These are phyloP conservation scores for Gryganskiella cystojenkinii DNA, from an alignment of 192 early-diverging fungal species.

Conservation along the genomic window DNA sequence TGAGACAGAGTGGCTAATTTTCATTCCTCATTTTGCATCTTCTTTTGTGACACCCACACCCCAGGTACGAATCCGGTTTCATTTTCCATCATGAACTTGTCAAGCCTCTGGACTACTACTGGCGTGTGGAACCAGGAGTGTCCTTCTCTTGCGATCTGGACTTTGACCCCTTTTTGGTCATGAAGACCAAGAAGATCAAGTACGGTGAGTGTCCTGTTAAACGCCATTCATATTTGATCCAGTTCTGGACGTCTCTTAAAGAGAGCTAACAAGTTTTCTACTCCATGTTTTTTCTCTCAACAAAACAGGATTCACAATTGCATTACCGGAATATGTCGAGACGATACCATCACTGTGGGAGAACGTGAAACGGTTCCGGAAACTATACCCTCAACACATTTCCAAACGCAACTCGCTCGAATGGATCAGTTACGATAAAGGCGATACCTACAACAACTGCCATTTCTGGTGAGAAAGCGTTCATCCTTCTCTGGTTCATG, in stretches of 20 bases:
- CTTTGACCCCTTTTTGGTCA: constrained; percentile 83
- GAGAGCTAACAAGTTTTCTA: background rate
- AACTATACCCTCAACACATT: constrained; percentile 62
- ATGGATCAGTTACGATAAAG: constrained; percentile 67
- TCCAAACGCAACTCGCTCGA: constrained; percentile 64
- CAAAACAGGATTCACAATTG: constrained; percentile 65
- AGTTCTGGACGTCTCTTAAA: too few species aligned
- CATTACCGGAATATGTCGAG: constrained; percentile 67
- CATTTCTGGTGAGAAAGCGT: constrained; percentile 68
- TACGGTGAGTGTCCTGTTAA: too few species aligned
- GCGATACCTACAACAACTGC: constrained; percentile 70
- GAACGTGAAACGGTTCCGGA: constrained; percentile 64
- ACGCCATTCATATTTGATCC: too few species aligned
- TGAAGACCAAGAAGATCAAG: constrained; percentile 76
- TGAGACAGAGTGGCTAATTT: background rate
- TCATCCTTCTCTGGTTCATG: constrained; percentile 5
- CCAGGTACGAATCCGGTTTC: constrained; percentile 75
- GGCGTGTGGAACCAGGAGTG: constrained; percentile 87
- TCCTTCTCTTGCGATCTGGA: constrained; percentile 83
- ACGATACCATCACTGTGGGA: constrained; percentile 84
- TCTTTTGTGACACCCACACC: too few species aligned
- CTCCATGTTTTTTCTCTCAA: background rate
- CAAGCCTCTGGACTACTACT: constrained; percentile 80
- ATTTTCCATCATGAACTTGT: constrained; percentile 80
- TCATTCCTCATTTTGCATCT: background rate